Evolutionary conservation across 176 grass and related monocot genomes (phyloP).

Genomic region (Carex myosuroides): DNA sequence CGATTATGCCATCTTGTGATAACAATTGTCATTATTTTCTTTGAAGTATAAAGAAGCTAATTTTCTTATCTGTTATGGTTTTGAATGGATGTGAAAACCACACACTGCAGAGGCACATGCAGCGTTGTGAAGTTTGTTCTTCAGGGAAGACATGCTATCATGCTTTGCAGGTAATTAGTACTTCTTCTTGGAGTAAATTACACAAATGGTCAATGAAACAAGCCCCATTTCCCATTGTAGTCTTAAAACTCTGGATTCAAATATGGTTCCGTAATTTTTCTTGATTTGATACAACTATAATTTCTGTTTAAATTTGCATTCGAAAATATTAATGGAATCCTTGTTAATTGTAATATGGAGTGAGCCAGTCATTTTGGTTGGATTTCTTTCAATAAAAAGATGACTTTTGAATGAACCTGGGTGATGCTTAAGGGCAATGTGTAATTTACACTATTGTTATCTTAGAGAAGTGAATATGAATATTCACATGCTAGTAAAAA

Average conservation of each 20-base stretch:
- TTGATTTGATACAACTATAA: not conserved
- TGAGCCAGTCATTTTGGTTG: not conserved
- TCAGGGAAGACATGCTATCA: conserved; percentile 85
- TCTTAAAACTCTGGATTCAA: not conserved
- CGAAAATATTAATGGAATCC: no score
- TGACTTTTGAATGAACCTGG: not conserved
- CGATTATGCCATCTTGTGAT: not conserved
- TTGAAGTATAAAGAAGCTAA: not conserved
- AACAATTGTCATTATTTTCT: conserved; percentile 8
- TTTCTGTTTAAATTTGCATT: not conserved
- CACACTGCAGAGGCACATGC: conserved; percentile 73
- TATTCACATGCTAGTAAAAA: not conserved
- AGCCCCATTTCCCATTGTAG: not conserved
- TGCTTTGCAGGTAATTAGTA: conserved; percentile 77
- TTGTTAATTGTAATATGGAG: not conserved
- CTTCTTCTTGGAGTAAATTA: not conserved
- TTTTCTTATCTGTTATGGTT: not conserved
- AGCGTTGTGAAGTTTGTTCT: conserved; percentile 78
- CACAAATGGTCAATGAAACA: not conserved
- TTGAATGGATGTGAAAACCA: not conserved
- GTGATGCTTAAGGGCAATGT: not conserved
- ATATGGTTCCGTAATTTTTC: not conserved
- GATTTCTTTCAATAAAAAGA: not conserved
- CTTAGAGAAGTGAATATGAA: not conserved
- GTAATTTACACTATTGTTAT: not conserved